A percentile compares a stretch with the other conserved stretches of the same genome.
Evolutionary conservation across 2,329 filamentous ascomycete species (phyloP).

Genomic region (Neopestalotiopsis sp.): DNA sequence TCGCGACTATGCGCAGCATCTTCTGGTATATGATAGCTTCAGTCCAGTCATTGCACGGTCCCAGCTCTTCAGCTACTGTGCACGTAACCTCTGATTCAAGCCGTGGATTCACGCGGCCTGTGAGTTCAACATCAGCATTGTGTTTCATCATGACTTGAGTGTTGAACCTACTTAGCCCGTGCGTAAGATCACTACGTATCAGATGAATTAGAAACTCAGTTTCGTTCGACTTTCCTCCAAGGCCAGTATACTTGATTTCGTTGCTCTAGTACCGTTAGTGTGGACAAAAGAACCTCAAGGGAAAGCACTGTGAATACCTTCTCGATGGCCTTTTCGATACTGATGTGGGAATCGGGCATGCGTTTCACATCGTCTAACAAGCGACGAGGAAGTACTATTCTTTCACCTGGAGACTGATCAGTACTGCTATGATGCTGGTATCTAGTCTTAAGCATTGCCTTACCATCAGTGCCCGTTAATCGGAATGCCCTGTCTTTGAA

Average conservation of each 20-base stretch:
- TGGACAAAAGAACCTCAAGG: not conserved
- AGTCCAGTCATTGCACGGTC: conserved; percentile 46
- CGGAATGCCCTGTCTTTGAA: conserved; percentile 29
- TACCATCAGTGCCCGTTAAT: conserved; percentile 30
- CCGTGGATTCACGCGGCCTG: conserved; percentile 40
- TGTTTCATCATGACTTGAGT: not conserved
- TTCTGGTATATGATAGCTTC: conserved; percentile 44
- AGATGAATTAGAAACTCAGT: conserved; percentile 26
- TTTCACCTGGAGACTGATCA: conserved; percentile 29
- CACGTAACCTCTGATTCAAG: conserved; percentile 45
- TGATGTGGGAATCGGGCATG: conserved; percentile 34
- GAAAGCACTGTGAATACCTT: not conserved
- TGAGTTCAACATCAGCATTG: not conserved
- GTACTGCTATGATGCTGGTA: not conserved
- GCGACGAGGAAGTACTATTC: conserved; percentile 32
- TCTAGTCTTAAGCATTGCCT: not conserved
- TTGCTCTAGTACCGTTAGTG: conserved; percentile 23
- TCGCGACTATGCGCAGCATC: conserved; percentile 52
- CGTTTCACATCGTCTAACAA: conserved; percentile 35
- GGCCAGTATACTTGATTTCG: conserved; percentile 25
- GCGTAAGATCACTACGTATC: conserved; percentile 31
- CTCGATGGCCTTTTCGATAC: conserved; percentile 25
- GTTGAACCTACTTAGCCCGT: conserved; percentile 27
- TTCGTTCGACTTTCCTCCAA: conserved; percentile 19
- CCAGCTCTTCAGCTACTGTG: conserved; percentile 40